These are phyloP conservation scores for Leptomonas seymouri DNA, from an alignment of 208 protist species.

Conservation along the genomic window DNA sequence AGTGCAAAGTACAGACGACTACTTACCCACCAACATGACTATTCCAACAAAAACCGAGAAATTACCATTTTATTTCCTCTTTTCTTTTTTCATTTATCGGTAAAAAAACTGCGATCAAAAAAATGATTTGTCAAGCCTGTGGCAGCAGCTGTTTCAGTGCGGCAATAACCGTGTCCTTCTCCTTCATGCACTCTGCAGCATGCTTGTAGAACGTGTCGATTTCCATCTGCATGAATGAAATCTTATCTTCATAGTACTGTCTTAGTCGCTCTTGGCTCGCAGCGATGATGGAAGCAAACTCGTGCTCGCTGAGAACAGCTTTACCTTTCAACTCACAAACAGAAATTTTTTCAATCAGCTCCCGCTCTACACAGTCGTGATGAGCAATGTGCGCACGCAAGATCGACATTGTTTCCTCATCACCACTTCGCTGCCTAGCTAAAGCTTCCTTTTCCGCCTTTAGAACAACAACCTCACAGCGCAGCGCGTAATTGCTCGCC, in stretches of 20 bases:
- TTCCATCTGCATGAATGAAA: constrained; percentile 24
- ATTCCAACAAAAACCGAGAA: too few species aligned
- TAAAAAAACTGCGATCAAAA: not conserved
- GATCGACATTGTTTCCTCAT: constrained; percentile 16
- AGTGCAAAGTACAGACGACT: too few species aligned
- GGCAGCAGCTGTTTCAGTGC: constrained; percentile 15
- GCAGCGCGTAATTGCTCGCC: not conserved
- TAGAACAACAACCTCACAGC: constrained; percentile 18
- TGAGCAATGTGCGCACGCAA: constrained; percentile 8
- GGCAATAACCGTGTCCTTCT: constrained; percentile 28
- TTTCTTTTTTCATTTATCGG: too few species aligned
- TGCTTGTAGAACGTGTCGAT: constrained; percentile 21
- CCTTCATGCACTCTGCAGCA: constrained; percentile 15
- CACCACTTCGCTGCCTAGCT: not conserved
- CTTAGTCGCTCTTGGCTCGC: constrained; percentile 14
- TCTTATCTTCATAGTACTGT: constrained; percentile 24
- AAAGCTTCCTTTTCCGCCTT: constrained; percentile 29
- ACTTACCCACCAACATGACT: too few species aligned
- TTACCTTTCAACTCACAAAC: constrained; percentile 1
- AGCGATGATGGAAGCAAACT: constrained; percentile 27
- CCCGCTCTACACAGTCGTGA: constrained; percentile 6
- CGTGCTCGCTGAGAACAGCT: constrained; percentile 6
- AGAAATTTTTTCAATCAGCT: constrained; percentile 2
- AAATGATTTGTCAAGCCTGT: not conserved
- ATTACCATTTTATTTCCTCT: too few species aligned